Conservation (phyloP, 306 rosid genomes). For the Datisca glomerata region DNA sequence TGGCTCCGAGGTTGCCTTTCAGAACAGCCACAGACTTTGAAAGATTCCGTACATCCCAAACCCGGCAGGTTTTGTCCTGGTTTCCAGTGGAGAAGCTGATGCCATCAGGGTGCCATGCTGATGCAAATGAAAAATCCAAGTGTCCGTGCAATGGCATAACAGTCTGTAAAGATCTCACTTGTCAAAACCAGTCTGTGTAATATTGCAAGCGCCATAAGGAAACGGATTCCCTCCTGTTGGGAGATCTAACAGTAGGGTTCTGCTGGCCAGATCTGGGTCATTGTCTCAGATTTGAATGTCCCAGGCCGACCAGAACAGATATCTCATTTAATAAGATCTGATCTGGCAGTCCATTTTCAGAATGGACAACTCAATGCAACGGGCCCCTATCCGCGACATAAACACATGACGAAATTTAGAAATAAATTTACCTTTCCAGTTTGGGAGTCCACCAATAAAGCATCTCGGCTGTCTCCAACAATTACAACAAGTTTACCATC, state of each 20-base stretch:
- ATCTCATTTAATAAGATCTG: too few relatives aligned
- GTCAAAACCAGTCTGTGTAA: too few relatives aligned
- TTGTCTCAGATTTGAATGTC: too few relatives aligned
- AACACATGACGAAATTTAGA: background rate
- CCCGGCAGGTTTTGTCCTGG: slow-evolving; percentile 81
- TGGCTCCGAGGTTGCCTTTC: slow-evolving; percentile 84
- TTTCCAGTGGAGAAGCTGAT: slow-evolving; percentile 72
- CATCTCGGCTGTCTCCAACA: slow-evolving; percentile 85
- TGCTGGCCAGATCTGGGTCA: too few relatives aligned
- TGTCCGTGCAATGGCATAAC: slow-evolving; percentile 44
- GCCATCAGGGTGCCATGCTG: slow-evolving; percentile 87
- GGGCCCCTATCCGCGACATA: too few relatives aligned
- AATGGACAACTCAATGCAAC: too few relatives aligned
- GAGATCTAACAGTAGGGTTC: too few relatives aligned
- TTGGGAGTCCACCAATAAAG: slow-evolving; percentile 70
- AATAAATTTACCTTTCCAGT: slow-evolving; percentile 58
- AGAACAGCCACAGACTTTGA: slow-evolving; percentile 74
- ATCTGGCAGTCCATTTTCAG: too few relatives aligned
- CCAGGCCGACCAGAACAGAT: too few relatives aligned
- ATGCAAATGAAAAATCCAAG: slow-evolving; percentile 81
- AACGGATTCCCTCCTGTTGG: too few relatives aligned
- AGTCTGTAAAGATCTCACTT: slow-evolving; percentile 47
- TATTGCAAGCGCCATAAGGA: too few relatives aligned
- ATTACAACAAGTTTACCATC: slow-evolving; percentile 54
- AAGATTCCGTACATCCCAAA: slow-evolving; percentile 74